Evolutionary conservation across 2,329 filamentous ascomycete species (phyloP), one percentile per base, ranked within the genome.

Genomic region (Hypoxylon sp.): DNA sequence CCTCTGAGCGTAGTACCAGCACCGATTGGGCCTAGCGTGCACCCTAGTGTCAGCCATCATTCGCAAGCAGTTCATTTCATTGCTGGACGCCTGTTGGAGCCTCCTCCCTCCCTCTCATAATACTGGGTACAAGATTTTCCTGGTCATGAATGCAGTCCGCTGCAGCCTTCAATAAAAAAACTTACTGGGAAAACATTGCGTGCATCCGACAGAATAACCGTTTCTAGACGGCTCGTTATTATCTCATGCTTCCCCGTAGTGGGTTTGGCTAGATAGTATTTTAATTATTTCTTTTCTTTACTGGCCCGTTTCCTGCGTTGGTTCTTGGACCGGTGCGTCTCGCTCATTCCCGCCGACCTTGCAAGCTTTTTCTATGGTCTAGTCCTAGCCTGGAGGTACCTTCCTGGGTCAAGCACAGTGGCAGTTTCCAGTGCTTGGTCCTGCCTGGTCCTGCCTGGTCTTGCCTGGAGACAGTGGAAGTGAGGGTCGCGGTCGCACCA

Each of bases 401-500:
- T 62, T 40, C 30, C 38, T 22, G 49, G 49, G 54, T 44, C 20
- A 59, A 51, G 46, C 18, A 36, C 44, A 52, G 57, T 48, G 46
- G 45, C 52, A 42, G 60, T 49, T 60, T 54, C 51, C 24, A 61
- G 61, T 46, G 45, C 48, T n/a, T 38, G 46, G 50, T 54, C 55
- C 20, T 60, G 45, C 55, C 45, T 44, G 20, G 28, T 33, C n/a
- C 45, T 36, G 48, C 28, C 40, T 50, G n/a, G n/a, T n/a, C n/a
- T n/a, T n/a, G n/a, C n/a, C n/a, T 32, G 33, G 26, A 30, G 46
- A 32, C 3, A 42, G 24, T 30, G 30, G 16, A 42, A 52, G 36
- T 52, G 55, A 46, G 57, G 24, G 52, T 69, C 66, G 57, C 63
- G 57, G 68, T 69, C 60, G 66, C 65, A 67, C 68, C 65, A 70